Base-by-base conservation (phyloP, 1,284 basidiomycete species). In the Paramarasmius palmivorus region DNA sequence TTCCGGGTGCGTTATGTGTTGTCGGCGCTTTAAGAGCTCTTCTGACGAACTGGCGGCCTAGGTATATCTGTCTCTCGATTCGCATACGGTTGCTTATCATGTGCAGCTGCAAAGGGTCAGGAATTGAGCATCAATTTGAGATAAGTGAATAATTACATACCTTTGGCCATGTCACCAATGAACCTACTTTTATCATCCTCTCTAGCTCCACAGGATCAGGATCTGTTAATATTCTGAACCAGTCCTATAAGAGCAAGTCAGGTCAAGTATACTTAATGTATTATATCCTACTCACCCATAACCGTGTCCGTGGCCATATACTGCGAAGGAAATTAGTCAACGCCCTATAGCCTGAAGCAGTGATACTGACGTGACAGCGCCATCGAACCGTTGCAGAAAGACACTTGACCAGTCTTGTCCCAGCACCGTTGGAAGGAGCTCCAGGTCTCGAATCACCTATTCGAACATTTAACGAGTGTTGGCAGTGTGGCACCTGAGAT, bases 341-440 rank as follows among this genome's bases (percentile, higher is more conserved):
- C 17, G 12, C 38, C 19, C n/a, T n/a, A 19, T 3, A 19, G 54
- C 14, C 55, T 38, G 41, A 19, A 3, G 23, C 8, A 17, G 17
- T 15, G 36, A 6, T 17, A 74, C 87, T 65, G 72, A 91, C 90
- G 90, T 92, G 50, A 92, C 84, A 40, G 82, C 77, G 5, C 91
- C 88, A 66, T 92, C 91, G 63, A 93, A 94, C 49, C 88, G 81
- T 67, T 97, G 95, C 48, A 97, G 72, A 68, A 97, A 98, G 5
- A 98, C 92, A 58, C 90, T 90, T 2, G 92, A 93, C 94, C 94
- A 98, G 67, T 97, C 95, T 67, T 94, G 93, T 4, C 94, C 94
- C 9, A 95, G 74, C 7, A 97, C 64, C 56, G 93, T 88, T 15
- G 95, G 95, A 54, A 98, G 76, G 25, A 95, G 78, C 66, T 97